Conservation (phyloP, 2,329 filamentous ascomycete genomes). For the Dactylellina leptospora region DNA sequence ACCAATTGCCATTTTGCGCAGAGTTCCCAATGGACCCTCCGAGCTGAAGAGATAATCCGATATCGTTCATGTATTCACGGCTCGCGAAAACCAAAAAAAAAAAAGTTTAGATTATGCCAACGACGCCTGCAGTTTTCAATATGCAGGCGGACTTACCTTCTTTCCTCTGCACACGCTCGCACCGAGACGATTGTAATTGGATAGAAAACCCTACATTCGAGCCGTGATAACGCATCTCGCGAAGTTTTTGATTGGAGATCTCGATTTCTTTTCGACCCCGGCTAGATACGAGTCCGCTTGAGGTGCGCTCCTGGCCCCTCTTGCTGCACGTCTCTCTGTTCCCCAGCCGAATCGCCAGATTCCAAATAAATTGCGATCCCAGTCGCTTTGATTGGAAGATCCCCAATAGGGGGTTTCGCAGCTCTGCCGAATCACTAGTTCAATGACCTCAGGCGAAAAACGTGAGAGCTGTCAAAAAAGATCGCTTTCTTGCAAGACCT, state of each 20-base stretch:
- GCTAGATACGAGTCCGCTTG: constrained; percentile 28
- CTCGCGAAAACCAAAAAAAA: not conserved
- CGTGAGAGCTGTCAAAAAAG: not conserved
- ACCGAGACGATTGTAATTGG: not conserved
- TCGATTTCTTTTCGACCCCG: constrained; percentile 6
- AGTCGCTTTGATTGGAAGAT: not conserved
- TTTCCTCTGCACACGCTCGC: constrained; percentile 4
- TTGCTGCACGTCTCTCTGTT: not conserved
- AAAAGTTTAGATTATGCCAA: not conserved
- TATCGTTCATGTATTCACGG: no score
- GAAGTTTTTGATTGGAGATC: constrained; percentile 27
- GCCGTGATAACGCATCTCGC: constrained; percentile 10
- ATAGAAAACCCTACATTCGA: not conserved
- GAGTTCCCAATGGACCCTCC: not conserved
- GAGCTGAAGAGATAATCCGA: constrained; percentile 20
- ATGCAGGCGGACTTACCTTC: constrained; percentile 1
- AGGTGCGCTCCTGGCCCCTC: not conserved
- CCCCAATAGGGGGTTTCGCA: not conserved
- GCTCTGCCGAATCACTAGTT: no score
- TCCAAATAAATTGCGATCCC: not conserved
- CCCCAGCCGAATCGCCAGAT: not conserved
- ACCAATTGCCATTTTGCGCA: constrained; percentile 1
- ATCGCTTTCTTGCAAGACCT: no score
- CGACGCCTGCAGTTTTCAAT: not conserved
- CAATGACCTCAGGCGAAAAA: no score